Base-by-base conservation (phyloP, 73 alveolate species). In the Uronychia setigera region DNA sequence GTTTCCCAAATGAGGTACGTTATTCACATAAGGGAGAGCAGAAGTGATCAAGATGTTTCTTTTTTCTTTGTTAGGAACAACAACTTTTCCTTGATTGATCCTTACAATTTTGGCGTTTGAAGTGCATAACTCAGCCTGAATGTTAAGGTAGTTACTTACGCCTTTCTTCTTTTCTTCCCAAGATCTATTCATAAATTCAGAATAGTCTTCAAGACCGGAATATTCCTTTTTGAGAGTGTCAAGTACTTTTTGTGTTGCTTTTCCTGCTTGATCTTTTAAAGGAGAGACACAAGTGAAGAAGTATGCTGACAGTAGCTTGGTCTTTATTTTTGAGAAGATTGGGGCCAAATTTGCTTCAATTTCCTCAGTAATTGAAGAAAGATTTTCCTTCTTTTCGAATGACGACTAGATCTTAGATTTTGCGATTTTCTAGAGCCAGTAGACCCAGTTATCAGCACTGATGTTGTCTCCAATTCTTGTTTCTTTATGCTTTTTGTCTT, bases 1-100 rank as follows among this genome's bases (percentile, higher is more conserved):
- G 78, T 95, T 98, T n/a, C 99, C 99, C 78, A 98, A 88, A 87
- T 98, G 99, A 79, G 99, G 99, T 30, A 96, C 99, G 82, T 98
- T 98, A 85, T 98, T 98, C 11, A 98, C 99, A 91, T 98, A 98
- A 27, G 99, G 99, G 25, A 98, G 94, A 32, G 99, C 99, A 28
- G 99, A 94, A 32, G 99, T 98, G 74, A 98, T 98, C 57, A 98
- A 84, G 29, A 98, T 92, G 85, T 98, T 98, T 77, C 97, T 94
- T 84, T 95, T 85, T 0, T 94, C 97, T 26, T 77, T 74, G 25
- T 74, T 88, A 32, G 98, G 99, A 29, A 93, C 81, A 14, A 90
- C 79, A 77, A 91, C 92, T 46, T 81, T 79, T 0, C 89, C 88
- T 79, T 85, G 84, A 83, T 89, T 93, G 27, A 95, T 94, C 33